These are phyloP conservation scores for Phanerochaete carnosa DNA, from an alignment of 768 basidiomycete genomes.

Conservation along the genomic window DNA sequence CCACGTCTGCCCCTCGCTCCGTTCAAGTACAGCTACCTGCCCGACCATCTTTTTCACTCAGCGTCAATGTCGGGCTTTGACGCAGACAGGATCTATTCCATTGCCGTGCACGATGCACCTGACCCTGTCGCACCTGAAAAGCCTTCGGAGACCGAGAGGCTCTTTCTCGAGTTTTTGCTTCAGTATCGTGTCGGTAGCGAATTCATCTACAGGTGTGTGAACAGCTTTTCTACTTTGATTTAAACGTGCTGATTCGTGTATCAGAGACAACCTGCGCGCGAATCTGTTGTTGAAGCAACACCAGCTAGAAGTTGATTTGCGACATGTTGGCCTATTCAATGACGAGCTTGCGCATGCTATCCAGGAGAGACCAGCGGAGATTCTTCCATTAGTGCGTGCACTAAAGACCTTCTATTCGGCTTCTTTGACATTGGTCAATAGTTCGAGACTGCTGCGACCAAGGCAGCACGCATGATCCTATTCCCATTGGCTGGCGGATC, in stretches of 20 bases:
- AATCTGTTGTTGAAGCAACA: conserved; percentile 87
- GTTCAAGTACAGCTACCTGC: background rate
- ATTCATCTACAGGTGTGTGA: conserved; percentile 81
- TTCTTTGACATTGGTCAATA: conserved; percentile 27
- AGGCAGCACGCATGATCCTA: conserved; percentile 78
- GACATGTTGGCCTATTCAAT: conserved; percentile 64
- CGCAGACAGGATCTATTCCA: conserved; percentile 73
- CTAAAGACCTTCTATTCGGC: background rate
- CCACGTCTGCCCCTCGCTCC: conserved; percentile 3
- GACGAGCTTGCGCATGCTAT: conserved; percentile 92
- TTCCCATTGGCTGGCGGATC: conserved; percentile 67
- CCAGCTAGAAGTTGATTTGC: conserved; percentile 55
- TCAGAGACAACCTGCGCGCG: conserved; percentile 83
- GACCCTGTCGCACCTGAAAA: conserved; percentile 58
- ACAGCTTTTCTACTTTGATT: background rate
- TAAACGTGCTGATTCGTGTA: background rate
- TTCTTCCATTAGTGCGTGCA: conserved; percentile 73
- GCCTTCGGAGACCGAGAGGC: conserved; percentile 77
- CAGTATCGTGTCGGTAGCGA: conserved; percentile 87
- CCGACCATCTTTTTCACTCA: background rate
- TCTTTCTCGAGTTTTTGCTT: conserved; percentile 81
- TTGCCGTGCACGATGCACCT: conserved; percentile 69
- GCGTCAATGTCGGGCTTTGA: conserved; percentile 84
- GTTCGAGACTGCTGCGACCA: conserved; percentile 92
- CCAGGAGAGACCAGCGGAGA: conserved; percentile 85